phyloP scores from a whole-genome alignment of 2,329 filamentous ascomycete species.

The Pseudogymnoascus sp. region DNA sequence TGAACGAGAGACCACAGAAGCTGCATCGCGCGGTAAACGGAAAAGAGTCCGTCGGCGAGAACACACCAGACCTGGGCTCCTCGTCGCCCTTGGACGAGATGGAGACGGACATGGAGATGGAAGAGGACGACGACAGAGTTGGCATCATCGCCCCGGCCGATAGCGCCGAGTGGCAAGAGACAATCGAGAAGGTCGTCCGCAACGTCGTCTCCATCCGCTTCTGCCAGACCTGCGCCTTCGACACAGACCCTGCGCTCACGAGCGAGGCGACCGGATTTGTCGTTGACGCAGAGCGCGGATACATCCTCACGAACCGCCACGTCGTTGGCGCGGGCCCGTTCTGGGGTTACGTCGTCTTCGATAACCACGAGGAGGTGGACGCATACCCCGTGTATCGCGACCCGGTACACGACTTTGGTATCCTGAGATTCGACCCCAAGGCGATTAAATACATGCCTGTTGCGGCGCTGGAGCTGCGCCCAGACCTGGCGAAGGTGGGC shows the following conservation, averaged over 20 bases:
- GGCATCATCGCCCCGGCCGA: constrained; percentile 43
- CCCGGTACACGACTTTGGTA: constrained; percentile 96
- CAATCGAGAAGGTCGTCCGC: constrained; percentile 86
- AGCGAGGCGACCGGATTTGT: constrained; percentile 98
- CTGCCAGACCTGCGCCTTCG: constrained; percentile 95
- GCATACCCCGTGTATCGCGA: constrained; percentile 96
- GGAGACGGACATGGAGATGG: constrained; percentile 19
- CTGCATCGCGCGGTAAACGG: constrained; percentile 27
- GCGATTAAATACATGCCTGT: constrained; percentile 97
- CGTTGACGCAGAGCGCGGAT: constrained; percentile 83
- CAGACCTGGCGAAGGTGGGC: constrained; percentile 82
- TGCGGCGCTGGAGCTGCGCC: constrained; percentile 67
- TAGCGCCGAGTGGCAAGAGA: constrained; percentile 87
- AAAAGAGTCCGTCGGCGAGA: constrained; percentile 28
- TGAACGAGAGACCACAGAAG: constrained; percentile 26
- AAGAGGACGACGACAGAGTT: constrained; percentile 31
- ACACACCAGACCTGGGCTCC: constrained; percentile 25
- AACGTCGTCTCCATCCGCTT: constrained; percentile 99
- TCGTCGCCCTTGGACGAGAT: constrained; percentile 2
- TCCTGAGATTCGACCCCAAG: constrained; percentile 90
- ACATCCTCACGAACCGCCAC: constrained; percentile 82
- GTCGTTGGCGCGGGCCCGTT: constrained; percentile 94
- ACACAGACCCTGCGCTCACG: constrained; percentile 88
- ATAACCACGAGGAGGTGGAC: constrained; percentile 96
- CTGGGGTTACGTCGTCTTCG: constrained; percentile 97